Evolutionary conservation across 352 stramenopile species (phyloP).

Genomic region (Phytophthora fragariaefolia): DNA sequence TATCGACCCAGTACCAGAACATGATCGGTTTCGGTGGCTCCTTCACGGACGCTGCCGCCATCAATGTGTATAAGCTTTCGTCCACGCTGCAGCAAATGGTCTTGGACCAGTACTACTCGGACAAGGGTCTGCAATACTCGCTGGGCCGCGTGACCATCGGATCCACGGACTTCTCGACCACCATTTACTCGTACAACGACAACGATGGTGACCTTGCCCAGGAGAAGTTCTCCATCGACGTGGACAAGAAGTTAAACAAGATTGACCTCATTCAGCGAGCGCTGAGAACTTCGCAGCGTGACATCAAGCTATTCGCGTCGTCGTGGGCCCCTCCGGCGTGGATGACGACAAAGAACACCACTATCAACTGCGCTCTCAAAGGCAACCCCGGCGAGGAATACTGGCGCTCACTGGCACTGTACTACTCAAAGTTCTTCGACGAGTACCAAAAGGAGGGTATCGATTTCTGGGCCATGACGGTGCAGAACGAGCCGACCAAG

Average conservation of each 20-base stretch:
- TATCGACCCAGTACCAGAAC: slow-evolving; percentile 60
- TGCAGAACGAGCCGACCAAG: slow-evolving; percentile 89
- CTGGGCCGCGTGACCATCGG: slow-evolving; percentile 83
- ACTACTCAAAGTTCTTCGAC: slow-evolving; percentile 90
- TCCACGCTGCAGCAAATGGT: slow-evolving; percentile 63
- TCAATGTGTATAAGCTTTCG: slow-evolving; percentile 79
- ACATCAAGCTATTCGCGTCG: slow-evolving; percentile 80
- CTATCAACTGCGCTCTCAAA: slow-evolving; percentile 60
- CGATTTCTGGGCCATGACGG: slow-evolving; percentile 84
- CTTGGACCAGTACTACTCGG: slow-evolving; percentile 76
- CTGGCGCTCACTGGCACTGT: slow-evolving; percentile 81
- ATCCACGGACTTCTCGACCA: slow-evolving; percentile 87
- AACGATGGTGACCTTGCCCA: slow-evolving; percentile 66
- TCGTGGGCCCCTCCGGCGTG: slow-evolving; percentile 87
- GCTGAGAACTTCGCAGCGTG: slow-evolving; percentile 41
- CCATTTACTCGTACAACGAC: slow-evolving; percentile 87
- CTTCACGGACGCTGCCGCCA: slow-evolving; percentile 87
- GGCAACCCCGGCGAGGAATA: slow-evolving; percentile 68
- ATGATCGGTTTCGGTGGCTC: slow-evolving; percentile 90
- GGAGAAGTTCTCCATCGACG: slow-evolving; percentile 74
- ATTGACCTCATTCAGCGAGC: slow-evolving; percentile 73
- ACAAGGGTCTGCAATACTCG: slow-evolving; percentile 80
- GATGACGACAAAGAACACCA: slow-evolving; percentile 83
- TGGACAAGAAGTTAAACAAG: slow-evolving; percentile 77
- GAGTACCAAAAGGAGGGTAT: slow-evolving; percentile 82